These are phyloP conservation scores for Phytophthora macrochlamydospora DNA, from an alignment of 352 stramenopile species.

Conservation along the genomic window DNA sequence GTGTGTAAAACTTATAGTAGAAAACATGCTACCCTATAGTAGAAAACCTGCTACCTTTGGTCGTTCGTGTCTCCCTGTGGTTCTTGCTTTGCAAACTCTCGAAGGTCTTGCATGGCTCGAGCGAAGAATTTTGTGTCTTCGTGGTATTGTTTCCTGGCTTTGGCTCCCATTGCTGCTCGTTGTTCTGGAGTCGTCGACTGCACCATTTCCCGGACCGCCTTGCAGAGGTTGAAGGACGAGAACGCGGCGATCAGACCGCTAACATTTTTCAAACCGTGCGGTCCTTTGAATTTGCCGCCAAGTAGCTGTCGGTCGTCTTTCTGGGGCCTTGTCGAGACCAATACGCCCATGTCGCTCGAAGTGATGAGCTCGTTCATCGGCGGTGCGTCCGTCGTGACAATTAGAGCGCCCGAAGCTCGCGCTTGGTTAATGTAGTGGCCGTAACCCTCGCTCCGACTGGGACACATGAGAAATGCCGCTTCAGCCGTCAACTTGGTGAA, in stretches of 20 bases:
- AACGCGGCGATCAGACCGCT: conserved; percentile 41
- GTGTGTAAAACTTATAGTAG: too few relatives aligned
- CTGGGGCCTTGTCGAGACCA: conserved; percentile 10
- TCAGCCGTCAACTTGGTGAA: conserved; percentile 55
- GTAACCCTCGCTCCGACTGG: conserved; percentile 68
- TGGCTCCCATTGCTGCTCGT: conserved; percentile 33
- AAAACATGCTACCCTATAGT: too few relatives aligned
- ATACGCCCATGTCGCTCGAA: conserved; percentile 37
- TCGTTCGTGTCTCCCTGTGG: not conserved
- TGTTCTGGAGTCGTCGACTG: conserved; percentile 27
- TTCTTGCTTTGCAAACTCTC: conserved; percentile 24
- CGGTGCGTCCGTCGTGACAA: conserved; percentile 48
- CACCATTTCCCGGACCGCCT: conserved; percentile 40
- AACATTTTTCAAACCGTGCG: conserved; percentile 31
- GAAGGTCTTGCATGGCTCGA: conserved; percentile 42
- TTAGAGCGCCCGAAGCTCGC: conserved; percentile 42
- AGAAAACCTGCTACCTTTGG: too few relatives aligned
- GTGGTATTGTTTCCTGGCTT: conserved; percentile 50
- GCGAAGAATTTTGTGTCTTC: conserved; percentile 60
- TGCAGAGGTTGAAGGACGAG: conserved; percentile 35
- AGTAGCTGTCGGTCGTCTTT: conserved; percentile 37
- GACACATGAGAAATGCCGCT: conserved; percentile 52
- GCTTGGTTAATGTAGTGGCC: conserved; percentile 77
- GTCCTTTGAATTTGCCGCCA: conserved; percentile 36
- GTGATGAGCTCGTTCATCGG: conserved; percentile 71